Conservation (phyloP, 2,329 filamentous ascomycete genomes). For the Scolecobasidium constrictum region DNA sequence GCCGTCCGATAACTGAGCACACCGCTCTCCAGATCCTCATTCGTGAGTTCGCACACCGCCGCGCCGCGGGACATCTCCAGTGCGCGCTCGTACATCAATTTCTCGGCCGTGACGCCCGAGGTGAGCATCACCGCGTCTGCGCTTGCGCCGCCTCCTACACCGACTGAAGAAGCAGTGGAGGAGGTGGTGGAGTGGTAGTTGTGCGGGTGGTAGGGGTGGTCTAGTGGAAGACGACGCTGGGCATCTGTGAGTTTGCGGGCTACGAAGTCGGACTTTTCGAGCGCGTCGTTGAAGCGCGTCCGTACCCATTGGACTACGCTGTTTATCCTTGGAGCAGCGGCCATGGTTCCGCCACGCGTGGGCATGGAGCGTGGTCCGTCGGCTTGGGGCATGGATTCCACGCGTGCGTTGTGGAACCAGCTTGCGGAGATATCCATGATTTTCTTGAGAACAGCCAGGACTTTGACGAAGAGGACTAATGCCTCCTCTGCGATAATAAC, state of each 20-base stretch:
- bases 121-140: conserved; percentile 75
- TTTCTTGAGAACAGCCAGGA: conserved; percentile 76
- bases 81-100: conserved; percentile 94
- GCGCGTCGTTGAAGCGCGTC: conserved; percentile 86
- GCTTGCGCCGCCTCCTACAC: conserved; percentile 52
- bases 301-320: conserved; percentile 94
- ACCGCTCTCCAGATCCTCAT: conserved; percentile 76
- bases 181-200: conserved; percentile 52
- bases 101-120: conserved; percentile 85
- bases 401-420: conserved; percentile 80
- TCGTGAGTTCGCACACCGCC: conserved; percentile 90
- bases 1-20: conserved; percentile 90
- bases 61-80: conserved; percentile 93
- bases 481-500: conserved; percentile 88
- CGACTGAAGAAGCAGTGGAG: conserved; percentile 43
- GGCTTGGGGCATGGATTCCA: conserved; percentile 41
- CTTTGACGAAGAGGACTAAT: conserved; percentile 91
- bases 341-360: conserved; percentile 20
- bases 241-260: conserved; percentile 76
- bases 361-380: conserved; percentile 17
- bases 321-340: conserved; percentile 66
- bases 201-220: conserved; percentile 76
- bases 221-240: conserved; percentile 69
- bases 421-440: conserved; percentile 89
- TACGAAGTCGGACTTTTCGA: conserved; percentile 95